A percentile compares a stretch with the other conserved stretches of the same genome.
These are phyloP conservation scores for Gonium pectorale DNA, from an alignment of 139 green algal species.

Conservation along the genomic window DNA sequence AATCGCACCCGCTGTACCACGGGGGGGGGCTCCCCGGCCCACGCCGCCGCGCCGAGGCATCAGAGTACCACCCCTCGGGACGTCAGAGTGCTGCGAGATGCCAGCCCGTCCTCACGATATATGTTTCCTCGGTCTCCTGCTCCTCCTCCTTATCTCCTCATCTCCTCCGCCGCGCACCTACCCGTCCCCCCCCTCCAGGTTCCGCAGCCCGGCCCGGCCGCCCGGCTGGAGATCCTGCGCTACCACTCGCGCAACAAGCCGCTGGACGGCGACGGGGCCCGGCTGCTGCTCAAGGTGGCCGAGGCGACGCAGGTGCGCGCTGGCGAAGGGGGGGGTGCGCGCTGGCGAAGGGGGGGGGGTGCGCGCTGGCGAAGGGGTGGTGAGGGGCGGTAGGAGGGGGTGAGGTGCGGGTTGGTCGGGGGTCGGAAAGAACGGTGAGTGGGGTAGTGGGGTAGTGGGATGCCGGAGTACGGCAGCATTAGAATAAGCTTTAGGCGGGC, in stretches of 20 bases:
- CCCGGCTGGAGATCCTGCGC: constrained; percentile 67
- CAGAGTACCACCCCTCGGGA: too few relatives aligned
- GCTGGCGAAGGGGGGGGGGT: too few relatives aligned
- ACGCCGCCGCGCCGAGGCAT: too few relatives aligned
- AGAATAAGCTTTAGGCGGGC: too few relatives aligned
- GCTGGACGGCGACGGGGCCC: constrained; percentile 31
- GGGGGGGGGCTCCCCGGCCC: too few relatives aligned
- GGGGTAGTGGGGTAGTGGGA: neutral
- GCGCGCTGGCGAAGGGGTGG: neutral
- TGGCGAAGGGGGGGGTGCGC: neutral
- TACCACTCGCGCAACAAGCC: constrained; percentile 67
- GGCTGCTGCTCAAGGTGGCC: constrained; percentile 57
- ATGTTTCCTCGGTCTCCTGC: too few relatives aligned
- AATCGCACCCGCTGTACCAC: too few relatives aligned
- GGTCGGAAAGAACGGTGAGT: neutral
- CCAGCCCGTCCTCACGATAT: too few relatives aligned
- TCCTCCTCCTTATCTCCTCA: too few relatives aligned
- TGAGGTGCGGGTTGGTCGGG: neutral
- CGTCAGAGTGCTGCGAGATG: too few relatives aligned
- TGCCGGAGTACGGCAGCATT: too few relatives aligned
- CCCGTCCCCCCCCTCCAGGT: constrained; percentile 20
- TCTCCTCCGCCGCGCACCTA: neutral
- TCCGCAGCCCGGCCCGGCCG: constrained; percentile 55
- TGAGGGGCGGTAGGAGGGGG: neutral
- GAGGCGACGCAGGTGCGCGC: constrained; percentile 55